Evolutionary conservation across 495 filamentous ascomycete species (phyloP), one percentile per base, ranked within the genome.

Genomic region (Hypomontagnella monticulosa): DNA sequence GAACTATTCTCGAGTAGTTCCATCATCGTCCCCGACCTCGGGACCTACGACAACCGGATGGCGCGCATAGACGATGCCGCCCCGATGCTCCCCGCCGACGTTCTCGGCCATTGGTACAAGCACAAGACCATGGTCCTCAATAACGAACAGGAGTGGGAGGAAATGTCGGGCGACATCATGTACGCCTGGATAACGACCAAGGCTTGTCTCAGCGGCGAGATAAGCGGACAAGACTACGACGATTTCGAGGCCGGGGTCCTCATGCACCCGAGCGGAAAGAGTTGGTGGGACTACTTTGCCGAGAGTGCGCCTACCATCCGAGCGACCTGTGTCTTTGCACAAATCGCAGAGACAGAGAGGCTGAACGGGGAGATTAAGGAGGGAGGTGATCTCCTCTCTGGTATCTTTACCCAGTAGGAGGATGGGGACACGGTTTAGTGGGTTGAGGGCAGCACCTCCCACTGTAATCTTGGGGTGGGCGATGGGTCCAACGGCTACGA

Each of bases 271-370:
- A 38, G n/a, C 20, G 63, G 63, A 4, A 9, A 40, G 3, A n/a
- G 49, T 12, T 60, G 44, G 56, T 66, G 56, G 63, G 41, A 60
- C 0, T 53, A 30, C 20, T 37, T 60, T 12, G 44, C 6, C 4
- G 0, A n/a, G 8, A 10, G 0, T 0, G 20, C 33, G 2, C 61
- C 61, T 0, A 5, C 18, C 4, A 18, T 58, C 40, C 19, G 10
- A 15, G 53, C 54, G 0, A 58, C 61, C 8, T 7, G 20, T n/a
- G 4, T 53, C 4, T 58, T 65, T n/a, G 7, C 40, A 4, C 40
- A 16, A 5, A 12, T 52, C 38, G 15, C 57, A 12, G 46, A 30
- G 1, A 19, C 36, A 1, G 47, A 52, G 10, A 37, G 2, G 15
- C n/a, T 61, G 32, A 12, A 42, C 4, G 51, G 23, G 16, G 10